These are phyloP conservation scores for Leucoagaricus sp. DNA, from an alignment of 1,284 basidiomycete genomes.

Conservation along the genomic window DNA sequence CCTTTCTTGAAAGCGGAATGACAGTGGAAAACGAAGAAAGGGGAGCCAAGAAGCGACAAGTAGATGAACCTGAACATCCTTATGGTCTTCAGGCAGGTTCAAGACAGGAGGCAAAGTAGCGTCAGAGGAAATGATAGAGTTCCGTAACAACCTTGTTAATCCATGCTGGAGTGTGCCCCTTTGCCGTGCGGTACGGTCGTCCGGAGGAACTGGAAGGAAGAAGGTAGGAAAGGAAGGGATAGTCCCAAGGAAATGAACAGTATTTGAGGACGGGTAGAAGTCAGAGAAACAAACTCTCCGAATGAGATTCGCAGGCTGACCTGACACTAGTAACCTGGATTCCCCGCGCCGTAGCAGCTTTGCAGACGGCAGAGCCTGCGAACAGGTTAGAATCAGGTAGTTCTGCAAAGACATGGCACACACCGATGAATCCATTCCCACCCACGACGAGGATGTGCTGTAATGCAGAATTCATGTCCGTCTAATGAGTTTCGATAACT, in stretches of 20 bases:
- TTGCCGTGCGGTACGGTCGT: constrained; percentile 81
- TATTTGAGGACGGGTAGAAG: not conserved
- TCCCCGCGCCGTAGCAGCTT: constrained; percentile 80
- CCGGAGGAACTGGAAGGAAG: constrained; percentile 73
- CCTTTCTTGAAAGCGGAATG: not conserved
- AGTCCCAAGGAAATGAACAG: not conserved
- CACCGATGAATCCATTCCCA: constrained; percentile 94
- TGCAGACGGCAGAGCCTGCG: constrained; percentile 90
- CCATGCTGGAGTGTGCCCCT: constrained; percentile 91
- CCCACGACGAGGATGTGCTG: constrained; percentile 85
- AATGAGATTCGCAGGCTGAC: constrained; percentile 36
- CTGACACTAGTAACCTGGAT: constrained; percentile 89
- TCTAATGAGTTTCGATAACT: constrained; percentile 9
- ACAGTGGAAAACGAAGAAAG: not conserved
- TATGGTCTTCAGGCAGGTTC: too few species aligned
- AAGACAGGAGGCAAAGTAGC: too few species aligned
- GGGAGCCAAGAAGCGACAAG: not conserved
- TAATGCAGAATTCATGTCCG: constrained; percentile 39
- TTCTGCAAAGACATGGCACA: constrained; percentile 13
- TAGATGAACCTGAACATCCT: too few species aligned
- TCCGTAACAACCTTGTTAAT: constrained; percentile 56
- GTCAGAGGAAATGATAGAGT: constrained; percentile 11
- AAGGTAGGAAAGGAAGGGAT: not conserved
- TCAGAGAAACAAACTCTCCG: not conserved
- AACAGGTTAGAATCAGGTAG: constrained; percentile 14